These are phyloP conservation scores for Cenchrus fungigraminus DNA, from an alignment of 176 grass and related monocot species.

Conservation along the genomic window DNA sequence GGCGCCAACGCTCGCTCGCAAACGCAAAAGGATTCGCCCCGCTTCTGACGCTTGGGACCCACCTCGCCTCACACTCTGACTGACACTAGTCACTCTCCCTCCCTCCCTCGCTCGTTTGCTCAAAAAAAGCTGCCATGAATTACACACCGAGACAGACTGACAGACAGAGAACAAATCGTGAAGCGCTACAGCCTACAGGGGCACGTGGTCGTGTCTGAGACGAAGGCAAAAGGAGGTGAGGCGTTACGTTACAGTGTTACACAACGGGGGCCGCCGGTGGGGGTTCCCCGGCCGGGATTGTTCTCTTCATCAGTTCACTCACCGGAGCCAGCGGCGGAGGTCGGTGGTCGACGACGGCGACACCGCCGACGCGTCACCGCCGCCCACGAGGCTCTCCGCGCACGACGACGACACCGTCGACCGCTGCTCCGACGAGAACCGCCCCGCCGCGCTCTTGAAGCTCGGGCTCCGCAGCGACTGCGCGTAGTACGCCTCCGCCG, in stretches of 20 bases:
- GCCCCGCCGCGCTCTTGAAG: constrained; percentile 86
- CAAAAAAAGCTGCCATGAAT: constrained; percentile 22
- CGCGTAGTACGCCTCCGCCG: constrained; percentile 46
- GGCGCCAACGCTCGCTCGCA: neutral
- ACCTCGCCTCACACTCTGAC: neutral
- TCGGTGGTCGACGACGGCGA: constrained; percentile 89
- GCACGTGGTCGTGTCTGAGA: neutral
- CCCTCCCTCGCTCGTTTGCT: too few species aligned
- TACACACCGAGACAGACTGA: neutral
- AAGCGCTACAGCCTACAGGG: neutral
- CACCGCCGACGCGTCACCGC: constrained; percentile 53
- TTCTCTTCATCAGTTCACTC: neutral
- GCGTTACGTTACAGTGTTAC: neutral
- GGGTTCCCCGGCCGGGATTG: neutral
- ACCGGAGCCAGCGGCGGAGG: constrained; percentile 76
- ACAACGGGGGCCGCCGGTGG: neutral
- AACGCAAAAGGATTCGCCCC: neutral
- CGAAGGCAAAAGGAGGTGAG: neutral
- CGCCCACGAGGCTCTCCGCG: constrained; percentile 69
- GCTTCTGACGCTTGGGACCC: neutral
- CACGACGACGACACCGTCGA: constrained; percentile 87
- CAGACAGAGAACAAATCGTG: neutral
- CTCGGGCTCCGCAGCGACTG: constrained; percentile 82
- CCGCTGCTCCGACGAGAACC: constrained; percentile 72
- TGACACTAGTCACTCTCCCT: too few species aligned